These are phyloP conservation scores for Trichoderma guizhouense DNA, from an alignment of 2,329 filamentous ascomycete genomes.

Conservation along the genomic window DNA sequence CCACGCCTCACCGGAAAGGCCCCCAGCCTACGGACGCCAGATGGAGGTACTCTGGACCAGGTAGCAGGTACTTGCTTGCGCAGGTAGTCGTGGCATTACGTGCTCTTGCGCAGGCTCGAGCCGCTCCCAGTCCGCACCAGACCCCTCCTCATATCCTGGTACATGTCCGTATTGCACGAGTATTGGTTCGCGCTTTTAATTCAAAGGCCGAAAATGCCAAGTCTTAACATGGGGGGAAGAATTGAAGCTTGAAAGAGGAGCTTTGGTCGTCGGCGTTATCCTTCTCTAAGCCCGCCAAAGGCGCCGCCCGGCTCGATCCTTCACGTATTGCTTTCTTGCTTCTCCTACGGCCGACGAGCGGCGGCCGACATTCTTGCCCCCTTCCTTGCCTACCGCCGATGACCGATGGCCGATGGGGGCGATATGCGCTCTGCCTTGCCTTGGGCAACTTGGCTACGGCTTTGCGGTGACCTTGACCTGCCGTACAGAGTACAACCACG, in stretches of 20 bases:
- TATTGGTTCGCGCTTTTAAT: neutral
- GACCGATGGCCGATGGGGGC: conserved; percentile 1
- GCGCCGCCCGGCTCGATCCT: neutral
- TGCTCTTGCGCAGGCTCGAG: neutral
- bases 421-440: neutral
- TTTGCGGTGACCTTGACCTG: neutral
- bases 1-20: conserved; percentile 15
- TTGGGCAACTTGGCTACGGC: neutral
- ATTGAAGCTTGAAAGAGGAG: neutral
- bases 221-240: neutral
- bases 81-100: neutral
- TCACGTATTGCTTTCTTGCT: neutral
- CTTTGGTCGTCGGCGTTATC: conserved; percentile 4
- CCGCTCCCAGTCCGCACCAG: neutral
- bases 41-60: neutral
- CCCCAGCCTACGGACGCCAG: neutral
- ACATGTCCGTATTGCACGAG: neutral
- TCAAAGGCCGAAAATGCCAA: neutral
- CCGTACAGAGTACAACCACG: neutral
- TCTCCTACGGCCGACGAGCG: neutral
- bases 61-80: neutral
- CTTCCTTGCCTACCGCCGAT: conserved; percentile 3
- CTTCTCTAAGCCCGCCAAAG: neutral
- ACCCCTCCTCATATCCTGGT: neutral
- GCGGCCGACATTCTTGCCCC: conserved; percentile 10